A percentile compares a stretch with the other conserved stretches of the same genome.
Conservation (phyloP, 768 basidiomycete genomes). For the Kondoa subrosea region DNA sequence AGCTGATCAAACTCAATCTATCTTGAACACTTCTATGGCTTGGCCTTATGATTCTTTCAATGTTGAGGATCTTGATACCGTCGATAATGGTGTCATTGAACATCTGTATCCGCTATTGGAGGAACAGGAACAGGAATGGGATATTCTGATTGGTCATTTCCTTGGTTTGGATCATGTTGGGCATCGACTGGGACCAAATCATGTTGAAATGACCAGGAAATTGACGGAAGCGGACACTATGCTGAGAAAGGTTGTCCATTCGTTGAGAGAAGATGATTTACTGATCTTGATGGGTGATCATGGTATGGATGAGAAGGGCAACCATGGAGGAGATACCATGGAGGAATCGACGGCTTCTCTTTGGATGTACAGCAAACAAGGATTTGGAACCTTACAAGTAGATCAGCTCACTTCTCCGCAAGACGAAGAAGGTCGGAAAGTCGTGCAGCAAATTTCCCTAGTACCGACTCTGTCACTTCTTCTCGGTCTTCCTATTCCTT, state of each 20-base stretch:
- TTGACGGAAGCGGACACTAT: slow-evolving; percentile 74
- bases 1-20: not conserved
- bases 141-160: slow-evolving; percentile 78
- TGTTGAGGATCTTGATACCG: slow-evolving; percentile 91
- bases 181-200: slow-evolving; percentile 79
- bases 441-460: slow-evolving; percentile 80
- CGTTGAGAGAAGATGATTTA: slow-evolving; percentile 62
- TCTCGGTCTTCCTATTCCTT: slow-evolving; percentile 83
- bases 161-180: slow-evolving; percentile 94
- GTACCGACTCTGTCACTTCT: slow-evolving; percentile 74
- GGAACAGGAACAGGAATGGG: slow-evolving; percentile 41
- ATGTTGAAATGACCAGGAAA: slow-evolving; percentile 69
- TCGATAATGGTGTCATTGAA: slow-evolving; percentile 72
- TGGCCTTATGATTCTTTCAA: slow-evolving; percentile 92
- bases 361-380: slow-evolving; percentile 54
- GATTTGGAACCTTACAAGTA: not conserved
- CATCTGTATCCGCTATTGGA: slow-evolving; percentile 65
- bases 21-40: slow-evolving; percentile 44
- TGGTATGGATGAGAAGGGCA: slow-evolving; percentile 86
- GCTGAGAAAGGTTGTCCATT: slow-evolving; percentile 51
- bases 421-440: not conserved
- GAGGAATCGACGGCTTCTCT: slow-evolving; percentile 69
- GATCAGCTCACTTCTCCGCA: not conserved
- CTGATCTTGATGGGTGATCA: slow-evolving; percentile 88
- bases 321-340: slow-evolving; percentile 80